A percentile compares a stretch with the other conserved stretches of the same genome.
Evolutionary conservation across 1,284 basidiomycete species (phyloP).

Genomic region (Sporisorium graminicola): DNA sequence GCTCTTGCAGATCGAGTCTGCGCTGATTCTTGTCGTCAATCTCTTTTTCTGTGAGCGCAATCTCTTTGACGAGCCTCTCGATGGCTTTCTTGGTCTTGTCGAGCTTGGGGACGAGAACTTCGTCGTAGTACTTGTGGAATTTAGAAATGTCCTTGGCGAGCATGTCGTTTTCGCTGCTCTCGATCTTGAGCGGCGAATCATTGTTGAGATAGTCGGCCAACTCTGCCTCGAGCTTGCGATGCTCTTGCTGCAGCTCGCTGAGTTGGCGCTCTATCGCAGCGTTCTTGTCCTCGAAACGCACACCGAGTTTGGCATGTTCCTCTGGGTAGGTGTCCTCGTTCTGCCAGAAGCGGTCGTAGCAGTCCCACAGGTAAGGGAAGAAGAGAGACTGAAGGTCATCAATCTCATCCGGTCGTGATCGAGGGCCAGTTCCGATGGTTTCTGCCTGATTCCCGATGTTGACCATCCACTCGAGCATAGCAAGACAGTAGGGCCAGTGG

Average conservation of each 20-base stretch:
- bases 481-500: conserved; percentile 67
- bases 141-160: conserved; percentile 63
- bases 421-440: conserved; percentile 56
- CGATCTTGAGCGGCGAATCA: conserved; percentile 60
- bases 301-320: conserved; percentile 60
- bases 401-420: conserved; percentile 55
- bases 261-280: conserved; percentile 55
- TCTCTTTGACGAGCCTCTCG: conserved; percentile 54
- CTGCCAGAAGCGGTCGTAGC: conserved; percentile 69
- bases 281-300: conserved; percentile 57
- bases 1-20: conserved; percentile 48
- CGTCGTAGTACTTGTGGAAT: conserved; percentile 65
- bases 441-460: conserved; percentile 51
- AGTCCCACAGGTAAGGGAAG: conserved; percentile 67
- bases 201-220: conserved; percentile 47
- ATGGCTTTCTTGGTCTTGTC: conserved; percentile 63
- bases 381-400: conserved; percentile 64
- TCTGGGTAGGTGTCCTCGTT: conserved; percentile 68
- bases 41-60: conserved; percentile 48
- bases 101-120: conserved; percentile 62
- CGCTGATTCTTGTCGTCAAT: conserved; percentile 56
- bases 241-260: conserved; percentile 52
- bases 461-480: conserved; percentile 69
- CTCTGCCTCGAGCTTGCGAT: conserved; percentile 48
- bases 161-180: conserved; percentile 58